phyloP scores from a whole-genome alignment of 495 filamentous ascomycete species.

The Podospora sp. region DNA sequence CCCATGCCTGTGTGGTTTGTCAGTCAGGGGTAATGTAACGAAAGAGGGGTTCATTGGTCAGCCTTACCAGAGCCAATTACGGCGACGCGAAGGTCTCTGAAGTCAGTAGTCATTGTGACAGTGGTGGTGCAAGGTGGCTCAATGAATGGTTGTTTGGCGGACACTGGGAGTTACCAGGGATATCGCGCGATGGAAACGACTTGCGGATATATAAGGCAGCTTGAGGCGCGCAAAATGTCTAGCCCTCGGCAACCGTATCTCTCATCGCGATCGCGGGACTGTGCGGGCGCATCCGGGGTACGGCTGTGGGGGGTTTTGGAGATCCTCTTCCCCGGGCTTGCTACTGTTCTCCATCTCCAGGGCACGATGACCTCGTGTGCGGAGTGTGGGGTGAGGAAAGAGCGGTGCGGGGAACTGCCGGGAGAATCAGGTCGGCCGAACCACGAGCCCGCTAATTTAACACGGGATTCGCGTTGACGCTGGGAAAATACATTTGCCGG shows the following conservation, averaged over 20 bases:
- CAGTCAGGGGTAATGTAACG: slow-evolving; percentile 14
- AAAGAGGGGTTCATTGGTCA: neutral
- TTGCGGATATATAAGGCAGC: neutral
- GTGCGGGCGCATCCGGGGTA: slow-evolving; percentile 11
- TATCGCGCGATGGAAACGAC: neutral
- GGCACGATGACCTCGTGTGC: slow-evolving; percentile 4
- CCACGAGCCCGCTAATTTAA: neutral
- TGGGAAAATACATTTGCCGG: slow-evolving; percentile 39
- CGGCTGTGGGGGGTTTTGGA: slow-evolving; percentile 15
- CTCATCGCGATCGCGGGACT: slow-evolving; percentile 8
- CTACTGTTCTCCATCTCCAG: neutral
- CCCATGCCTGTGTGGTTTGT: slow-evolving; percentile 64
- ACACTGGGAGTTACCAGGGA: neutral
- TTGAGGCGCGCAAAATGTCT: neutral
- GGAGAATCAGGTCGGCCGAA: slow-evolving; percentile 18
- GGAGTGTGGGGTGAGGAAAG: slow-evolving; percentile 27
- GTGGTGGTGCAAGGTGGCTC: neutral
- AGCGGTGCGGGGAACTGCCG: slow-evolving; percentile 27
- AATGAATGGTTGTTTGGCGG: neutral
- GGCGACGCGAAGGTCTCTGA: slow-evolving; percentile 45
- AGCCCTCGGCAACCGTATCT: slow-evolving; percentile 25
- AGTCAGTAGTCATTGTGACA: slow-evolving; percentile 40
- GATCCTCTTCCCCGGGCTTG: slow-evolving; percentile 18
- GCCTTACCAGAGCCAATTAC: slow-evolving; percentile 48
- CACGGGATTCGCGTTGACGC: slow-evolving; percentile 7